phyloP scores from a whole-genome alignment of 108 stramenopile species.

The Cylindrotheca fusiformis region DNA sequence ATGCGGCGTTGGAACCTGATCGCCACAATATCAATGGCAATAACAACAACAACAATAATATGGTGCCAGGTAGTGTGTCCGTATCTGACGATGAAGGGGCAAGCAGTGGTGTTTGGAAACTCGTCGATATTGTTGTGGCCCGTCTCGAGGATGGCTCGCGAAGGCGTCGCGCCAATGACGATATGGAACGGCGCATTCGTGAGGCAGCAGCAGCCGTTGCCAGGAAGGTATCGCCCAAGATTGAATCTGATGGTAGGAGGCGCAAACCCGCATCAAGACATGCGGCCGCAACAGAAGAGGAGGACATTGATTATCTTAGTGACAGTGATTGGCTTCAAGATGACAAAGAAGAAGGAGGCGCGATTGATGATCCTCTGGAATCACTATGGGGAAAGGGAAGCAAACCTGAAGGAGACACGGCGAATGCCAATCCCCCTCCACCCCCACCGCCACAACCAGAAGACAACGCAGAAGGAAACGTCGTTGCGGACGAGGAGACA shows the following conservation, averaged over 20 bases:
- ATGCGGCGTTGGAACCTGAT: background rate
- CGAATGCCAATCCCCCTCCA: background rate
- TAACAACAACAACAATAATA: background rate
- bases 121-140: too few relatives aligned
- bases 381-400: conserved; percentile 14
- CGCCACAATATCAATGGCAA: background rate
- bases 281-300: conserved; percentile 7
- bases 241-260: background rate
- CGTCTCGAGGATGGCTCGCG: background rate
- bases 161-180: background rate
- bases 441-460: too few relatives aligned
- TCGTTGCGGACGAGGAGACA: conserved; percentile 25
- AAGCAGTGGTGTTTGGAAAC: background rate
- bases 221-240: conserved; percentile 1
- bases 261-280: background rate
- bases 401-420: background rate
- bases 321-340: conserved; percentile 41
- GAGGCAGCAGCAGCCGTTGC: conserved; percentile 12
- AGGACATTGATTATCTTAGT: conserved; percentile 26
- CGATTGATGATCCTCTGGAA: conserved; percentile 2
- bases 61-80: conserved; percentile 26
- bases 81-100: conserved; percentile 49
- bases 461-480: background rate
- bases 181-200: background rate
- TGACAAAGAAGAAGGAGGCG: background rate